Evolutionary conservation across 768 basidiomycete genomes (phyloP).

Genomic region (Trametes gibbosa): DNA sequence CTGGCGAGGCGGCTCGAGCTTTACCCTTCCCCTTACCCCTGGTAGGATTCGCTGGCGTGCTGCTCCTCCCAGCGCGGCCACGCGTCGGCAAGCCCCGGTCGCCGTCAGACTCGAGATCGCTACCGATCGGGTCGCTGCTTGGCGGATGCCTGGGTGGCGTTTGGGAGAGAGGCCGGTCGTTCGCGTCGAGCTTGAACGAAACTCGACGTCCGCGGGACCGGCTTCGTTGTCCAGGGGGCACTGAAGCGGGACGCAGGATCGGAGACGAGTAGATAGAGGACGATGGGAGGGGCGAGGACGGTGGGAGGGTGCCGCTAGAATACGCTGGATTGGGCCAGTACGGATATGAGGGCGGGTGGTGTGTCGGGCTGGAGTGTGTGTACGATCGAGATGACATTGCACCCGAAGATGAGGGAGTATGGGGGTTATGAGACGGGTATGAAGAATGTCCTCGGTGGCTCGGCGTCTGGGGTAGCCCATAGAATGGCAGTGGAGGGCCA

Average conservation of each 20-base stretch:
- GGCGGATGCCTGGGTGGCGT: constrained; percentile 1
- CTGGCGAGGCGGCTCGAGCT: constrained; percentile 4
- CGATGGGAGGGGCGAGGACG: constrained; percentile 46
- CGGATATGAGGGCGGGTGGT: constrained; percentile 35
- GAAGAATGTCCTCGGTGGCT: constrained; percentile 6
- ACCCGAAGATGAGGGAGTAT: constrained; percentile 30
- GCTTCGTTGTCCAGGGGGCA: constrained; percentile 41
- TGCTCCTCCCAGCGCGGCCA: background rate
- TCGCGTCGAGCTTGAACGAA: constrained; percentile 47
- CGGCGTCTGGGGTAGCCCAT: constrained; percentile 21
- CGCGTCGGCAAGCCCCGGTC: background rate
- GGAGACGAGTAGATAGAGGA: constrained; percentile 31
- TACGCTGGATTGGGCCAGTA: constrained; percentile 43
- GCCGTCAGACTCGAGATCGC: background rate
- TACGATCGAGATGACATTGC: constrained; percentile 22
- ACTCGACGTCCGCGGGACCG: constrained; percentile 54
- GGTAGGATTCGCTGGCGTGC: background rate
- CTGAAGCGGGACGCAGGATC: constrained; percentile 14
- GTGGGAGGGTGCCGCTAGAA: constrained; percentile 48
- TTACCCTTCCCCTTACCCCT: constrained; percentile 15
- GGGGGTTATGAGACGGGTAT: constrained; percentile 5
- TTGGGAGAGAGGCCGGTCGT: constrained; percentile 17
- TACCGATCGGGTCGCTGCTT: background rate
- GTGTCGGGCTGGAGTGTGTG: constrained; percentile 37
- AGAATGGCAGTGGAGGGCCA: constrained; percentile 5